These are phyloP conservation scores for Porphyrellus cyaneotinctus DNA, from an alignment of 768 basidiomycete species.

Conservation along the genomic window DNA sequence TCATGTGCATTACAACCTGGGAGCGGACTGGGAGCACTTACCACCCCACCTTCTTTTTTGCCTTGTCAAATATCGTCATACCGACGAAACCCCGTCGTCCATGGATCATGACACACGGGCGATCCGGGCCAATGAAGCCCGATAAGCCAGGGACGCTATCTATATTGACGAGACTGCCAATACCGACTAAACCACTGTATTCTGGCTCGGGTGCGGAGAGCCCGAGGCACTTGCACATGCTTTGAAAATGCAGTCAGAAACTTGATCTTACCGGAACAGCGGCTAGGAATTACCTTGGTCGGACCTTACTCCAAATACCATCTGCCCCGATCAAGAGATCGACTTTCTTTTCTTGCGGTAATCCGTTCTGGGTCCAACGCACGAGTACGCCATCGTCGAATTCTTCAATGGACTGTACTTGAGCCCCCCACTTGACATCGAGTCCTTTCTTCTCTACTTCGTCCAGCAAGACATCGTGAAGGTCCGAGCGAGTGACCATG, in stretches of 20 bases:
- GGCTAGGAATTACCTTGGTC: conserved; percentile 15
- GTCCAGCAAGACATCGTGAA: conserved; percentile 31
- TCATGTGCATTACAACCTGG: background rate
- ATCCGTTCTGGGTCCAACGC: conserved; percentile 22
- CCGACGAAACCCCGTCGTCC: conserved; percentile 27
- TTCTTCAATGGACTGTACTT: conserved; percentile 24
- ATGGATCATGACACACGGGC: conserved; percentile 29
- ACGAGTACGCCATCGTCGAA: conserved; percentile 24
- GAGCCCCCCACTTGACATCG: conserved; percentile 22
- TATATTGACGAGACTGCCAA: conserved; percentile 17
- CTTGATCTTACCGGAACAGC: background rate
- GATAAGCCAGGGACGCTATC: conserved; percentile 22
- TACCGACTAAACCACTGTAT: conserved; percentile 29
- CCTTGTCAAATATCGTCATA: conserved; percentile 26
- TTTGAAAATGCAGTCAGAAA: conserved; percentile 8
- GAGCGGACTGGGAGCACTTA: conserved; percentile 1
- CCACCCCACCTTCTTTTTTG: conserved; percentile 24
- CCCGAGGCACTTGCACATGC: conserved; percentile 23
- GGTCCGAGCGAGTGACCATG: conserved; percentile 27
- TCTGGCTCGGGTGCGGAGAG: conserved; percentile 18
- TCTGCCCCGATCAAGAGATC: conserved; percentile 32
- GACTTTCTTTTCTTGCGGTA: conserved; percentile 21
- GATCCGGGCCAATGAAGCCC: conserved; percentile 16
- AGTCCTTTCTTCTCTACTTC: conserved; percentile 20
- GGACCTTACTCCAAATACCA: conserved; percentile 30